phyloP scores from a whole-genome alignment of 2,329 filamentous ascomycete genomes.

The Beauveria bassiana region DNA sequence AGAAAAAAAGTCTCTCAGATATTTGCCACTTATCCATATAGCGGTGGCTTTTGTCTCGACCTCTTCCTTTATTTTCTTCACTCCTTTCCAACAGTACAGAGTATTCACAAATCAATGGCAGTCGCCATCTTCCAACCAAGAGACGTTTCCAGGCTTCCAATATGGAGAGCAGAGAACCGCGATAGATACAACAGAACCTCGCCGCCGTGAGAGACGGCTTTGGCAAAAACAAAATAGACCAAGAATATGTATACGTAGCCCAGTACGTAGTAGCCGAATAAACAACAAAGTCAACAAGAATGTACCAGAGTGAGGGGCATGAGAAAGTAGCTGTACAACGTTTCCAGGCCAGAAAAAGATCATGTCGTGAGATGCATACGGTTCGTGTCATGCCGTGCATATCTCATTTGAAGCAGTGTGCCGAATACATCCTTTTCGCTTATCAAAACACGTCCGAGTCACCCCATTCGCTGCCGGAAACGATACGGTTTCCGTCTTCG shows the following conservation, averaged over 20 bases:
- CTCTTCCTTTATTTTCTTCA: not conserved
- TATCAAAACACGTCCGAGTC: conserved; percentile 53
- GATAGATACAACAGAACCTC: not conserved
- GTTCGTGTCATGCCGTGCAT: not conserved
- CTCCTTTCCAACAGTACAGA: conserved; percentile 2
- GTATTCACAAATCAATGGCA: not conserved
- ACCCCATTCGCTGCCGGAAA: conserved; percentile 60
- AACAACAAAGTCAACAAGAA: not conserved
- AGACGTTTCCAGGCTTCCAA: not conserved
- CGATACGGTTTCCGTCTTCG: conserved; percentile 52
- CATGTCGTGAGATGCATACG: conserved; percentile 8
- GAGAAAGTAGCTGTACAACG: not conserved
- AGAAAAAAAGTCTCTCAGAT: not conserved
- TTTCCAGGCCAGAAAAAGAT: not conserved
- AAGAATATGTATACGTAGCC: conserved; percentile 8
- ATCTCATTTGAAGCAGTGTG: not conserved
- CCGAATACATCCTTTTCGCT: not conserved
- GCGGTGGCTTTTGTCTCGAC: not conserved
- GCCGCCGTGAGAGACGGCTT: not conserved
- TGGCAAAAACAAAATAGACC: not conserved
- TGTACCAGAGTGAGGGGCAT: not conserved
- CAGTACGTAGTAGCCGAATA: conserved; percentile 1
- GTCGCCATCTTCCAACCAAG: not conserved
- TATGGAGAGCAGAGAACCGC: not conserved
- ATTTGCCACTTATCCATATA: not conserved